phyloP scores from a whole-genome alignment of 345 rosid genomes.

The Syzygium oleosum region DNA sequence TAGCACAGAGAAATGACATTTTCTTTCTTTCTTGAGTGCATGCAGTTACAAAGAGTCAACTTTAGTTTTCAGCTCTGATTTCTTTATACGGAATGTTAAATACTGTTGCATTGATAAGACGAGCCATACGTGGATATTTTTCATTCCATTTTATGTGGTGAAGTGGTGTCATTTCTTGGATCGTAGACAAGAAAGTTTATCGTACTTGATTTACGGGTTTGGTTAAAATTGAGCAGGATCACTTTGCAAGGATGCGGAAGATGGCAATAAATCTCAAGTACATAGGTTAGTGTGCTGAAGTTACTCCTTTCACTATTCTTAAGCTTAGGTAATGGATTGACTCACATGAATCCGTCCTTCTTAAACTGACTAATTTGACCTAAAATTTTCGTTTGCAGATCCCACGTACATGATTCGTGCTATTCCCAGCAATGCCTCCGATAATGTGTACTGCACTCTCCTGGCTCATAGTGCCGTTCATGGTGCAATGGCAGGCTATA shows the following conservation, averaged over 20 bases:
- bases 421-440: constrained; percentile 45
- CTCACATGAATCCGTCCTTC: not conserved
- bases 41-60: not conserved
- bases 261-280: constrained; percentile 34
- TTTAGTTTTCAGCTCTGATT: not conserved
- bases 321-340: not conserved
- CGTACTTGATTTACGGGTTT: not conserved
- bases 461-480: constrained; percentile 54
- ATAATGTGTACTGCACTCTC: constrained; percentile 52
- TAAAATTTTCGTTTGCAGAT: constrained; percentile 21
- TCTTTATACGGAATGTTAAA: not conserved
- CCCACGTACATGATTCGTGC: constrained; percentile 57
- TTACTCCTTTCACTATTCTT: not conserved
- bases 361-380: not conserved
- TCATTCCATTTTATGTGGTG: not conserved
- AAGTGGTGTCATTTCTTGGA: not conserved
- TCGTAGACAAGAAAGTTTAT: not conserved
- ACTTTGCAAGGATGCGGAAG: constrained; percentile 22
- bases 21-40: not conserved
- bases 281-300: constrained; percentile 16
- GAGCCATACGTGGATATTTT: not conserved
- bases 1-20: not conserved
- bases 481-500: constrained; percentile 57
- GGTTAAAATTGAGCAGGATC: constrained; percentile 16
- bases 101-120: not conserved